Conservation (phyloP, 768 basidiomycete species). For the Auriscalpium orientale region DNA sequence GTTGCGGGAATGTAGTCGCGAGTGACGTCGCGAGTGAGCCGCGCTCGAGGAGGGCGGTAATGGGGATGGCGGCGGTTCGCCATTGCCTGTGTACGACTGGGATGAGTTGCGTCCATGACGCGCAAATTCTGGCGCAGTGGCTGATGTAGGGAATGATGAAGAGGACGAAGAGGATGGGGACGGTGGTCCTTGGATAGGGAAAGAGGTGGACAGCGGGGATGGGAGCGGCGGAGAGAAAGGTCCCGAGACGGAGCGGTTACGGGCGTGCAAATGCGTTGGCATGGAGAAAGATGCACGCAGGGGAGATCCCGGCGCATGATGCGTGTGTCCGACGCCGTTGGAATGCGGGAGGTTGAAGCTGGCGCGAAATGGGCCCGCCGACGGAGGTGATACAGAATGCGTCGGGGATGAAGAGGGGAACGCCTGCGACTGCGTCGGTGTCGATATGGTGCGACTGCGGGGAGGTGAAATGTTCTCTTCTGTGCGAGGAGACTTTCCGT, state of each 20-base stretch:
- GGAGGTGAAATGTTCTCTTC: slow-evolving; percentile 1
- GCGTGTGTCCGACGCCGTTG: slow-evolving; percentile 2
- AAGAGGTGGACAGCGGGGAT: slow-evolving; percentile 41
- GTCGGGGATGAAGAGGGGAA: slow-evolving; percentile 16
- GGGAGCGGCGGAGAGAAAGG: slow-evolving; percentile 42
- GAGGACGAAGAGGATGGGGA: slow-evolving; percentile 5
- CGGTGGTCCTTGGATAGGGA: slow-evolving; percentile 24
- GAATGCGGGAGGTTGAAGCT: slow-evolving; percentile 39
- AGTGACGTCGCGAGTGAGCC: slow-evolving; percentile 39
- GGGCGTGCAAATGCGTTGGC: slow-evolving; percentile 21
- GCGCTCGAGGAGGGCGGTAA: slow-evolving; percentile 18
- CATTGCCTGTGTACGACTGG: slow-evolving; percentile 2
- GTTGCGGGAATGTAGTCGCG: slow-evolving; percentile 83
- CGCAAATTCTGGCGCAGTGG: slow-evolving; percentile 2
- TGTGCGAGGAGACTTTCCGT: background rate
- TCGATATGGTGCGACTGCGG: slow-evolving; percentile 11
- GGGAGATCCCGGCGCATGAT: slow-evolving; percentile 14
- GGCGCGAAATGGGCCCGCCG: slow-evolving; percentile 10
- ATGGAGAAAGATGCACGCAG: slow-evolving; percentile 25
- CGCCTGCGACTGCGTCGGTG: slow-evolving; percentile 7
- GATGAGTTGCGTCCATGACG: slow-evolving; percentile 7
- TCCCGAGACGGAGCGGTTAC: slow-evolving; percentile 43
- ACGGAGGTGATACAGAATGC: slow-evolving; percentile 21
- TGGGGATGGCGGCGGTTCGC: slow-evolving; percentile 7
- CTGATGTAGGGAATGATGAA: background rate